Evolutionary conservation across 495 filamentous ascomycete species (phyloP), one percentile per base, ranked within the genome.

Genomic region (Monascus purpureus): DNA sequence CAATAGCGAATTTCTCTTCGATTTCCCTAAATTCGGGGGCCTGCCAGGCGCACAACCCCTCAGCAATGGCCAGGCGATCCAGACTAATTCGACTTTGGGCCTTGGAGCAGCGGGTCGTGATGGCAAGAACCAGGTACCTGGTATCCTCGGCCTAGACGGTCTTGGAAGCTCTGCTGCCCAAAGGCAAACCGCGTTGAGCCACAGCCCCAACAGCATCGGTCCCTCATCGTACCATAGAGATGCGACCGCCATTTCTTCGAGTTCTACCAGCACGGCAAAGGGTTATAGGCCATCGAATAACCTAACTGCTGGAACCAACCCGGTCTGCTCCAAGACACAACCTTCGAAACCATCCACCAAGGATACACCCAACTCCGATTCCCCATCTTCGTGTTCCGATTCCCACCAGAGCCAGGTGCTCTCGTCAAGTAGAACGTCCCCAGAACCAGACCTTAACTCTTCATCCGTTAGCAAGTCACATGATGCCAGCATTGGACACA

Each of bases 11-110:
- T 96, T 97, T 49, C 72, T 84, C 43, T 96, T 93, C 41, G 86
- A 94, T 39, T 96, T 96, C 46, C 90, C 90, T 35, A 82, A 78
- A 52, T 94, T 95, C 50, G 90, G 90, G 24, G 67, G 70, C 37
- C 61, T 86, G 14, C 80, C 82, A 1, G 77, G 72, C 8, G 63
- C 72, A n/a, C 65, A 72, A 20, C 56, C 69, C 14, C 55, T 73
- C 41, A 73, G 59, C 34, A 72, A 68, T 36, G 53, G 60, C 18
- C 47, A 49, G 13, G 20, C 36, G 18, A 41, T 43, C 25, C 58
- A 61, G 36, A 42, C 43, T 3, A 49, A 51, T 26, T 7, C 42
- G 26, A 51, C 40, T 18, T 38, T 42, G 9, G 38, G 36, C 14
- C 13, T 19, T n/a, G 29, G 37, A 9, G 22, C 33, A 4, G 11